Evolutionary conservation across 2,329 filamentous ascomycete genomes (phyloP).

Genomic region (Fusarium pseudoanthophilum): DNA sequence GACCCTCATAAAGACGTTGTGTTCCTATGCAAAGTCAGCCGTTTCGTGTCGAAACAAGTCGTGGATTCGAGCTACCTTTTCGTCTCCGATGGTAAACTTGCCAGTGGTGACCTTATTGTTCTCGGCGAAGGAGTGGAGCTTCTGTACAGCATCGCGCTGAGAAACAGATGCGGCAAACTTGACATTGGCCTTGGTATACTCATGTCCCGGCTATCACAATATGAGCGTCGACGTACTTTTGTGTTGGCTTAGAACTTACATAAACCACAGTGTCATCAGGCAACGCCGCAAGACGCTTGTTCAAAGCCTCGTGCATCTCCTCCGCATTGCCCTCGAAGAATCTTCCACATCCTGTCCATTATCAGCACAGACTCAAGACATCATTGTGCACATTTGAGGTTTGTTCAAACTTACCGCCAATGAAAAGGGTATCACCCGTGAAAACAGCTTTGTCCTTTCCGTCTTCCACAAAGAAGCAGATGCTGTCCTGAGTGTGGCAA

Average conservation of each 20-base stretch:
- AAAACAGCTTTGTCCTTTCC: constrained; percentile 81
- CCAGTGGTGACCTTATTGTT: constrained; percentile 90
- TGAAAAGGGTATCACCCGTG: constrained; percentile 96
- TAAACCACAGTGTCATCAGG: constrained; percentile 94
- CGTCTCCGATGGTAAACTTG: constrained; percentile 95
- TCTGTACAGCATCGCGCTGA: constrained; percentile 79
- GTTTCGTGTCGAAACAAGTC: not conserved
- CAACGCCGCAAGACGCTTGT: constrained; percentile 81
- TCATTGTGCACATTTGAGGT: not conserved
- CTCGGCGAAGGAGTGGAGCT: constrained; percentile 79
- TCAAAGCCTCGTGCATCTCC: constrained; percentile 94
- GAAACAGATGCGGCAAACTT: constrained; percentile 84
- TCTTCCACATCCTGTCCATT: constrained; percentile 78
- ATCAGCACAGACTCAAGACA: constrained; percentile 2
- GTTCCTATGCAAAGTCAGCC: constrained; percentile 65
- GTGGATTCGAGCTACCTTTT: constrained; percentile 73
- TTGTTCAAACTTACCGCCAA: constrained; percentile 70
- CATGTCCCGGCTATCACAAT: constrained; percentile 80
- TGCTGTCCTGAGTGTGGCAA: constrained; percentile 98
- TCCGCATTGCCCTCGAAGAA: constrained; percentile 93
- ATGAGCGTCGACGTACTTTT: constrained; percentile 11
- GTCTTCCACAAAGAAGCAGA: constrained; percentile 94
- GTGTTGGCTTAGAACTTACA: constrained; percentile 60
- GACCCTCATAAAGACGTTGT: constrained; percentile 97
- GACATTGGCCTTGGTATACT: constrained; percentile 98